Evolutionary conservation across 495 filamentous ascomycete species (phyloP).

Genomic region (Penicillium canariense): DNA sequence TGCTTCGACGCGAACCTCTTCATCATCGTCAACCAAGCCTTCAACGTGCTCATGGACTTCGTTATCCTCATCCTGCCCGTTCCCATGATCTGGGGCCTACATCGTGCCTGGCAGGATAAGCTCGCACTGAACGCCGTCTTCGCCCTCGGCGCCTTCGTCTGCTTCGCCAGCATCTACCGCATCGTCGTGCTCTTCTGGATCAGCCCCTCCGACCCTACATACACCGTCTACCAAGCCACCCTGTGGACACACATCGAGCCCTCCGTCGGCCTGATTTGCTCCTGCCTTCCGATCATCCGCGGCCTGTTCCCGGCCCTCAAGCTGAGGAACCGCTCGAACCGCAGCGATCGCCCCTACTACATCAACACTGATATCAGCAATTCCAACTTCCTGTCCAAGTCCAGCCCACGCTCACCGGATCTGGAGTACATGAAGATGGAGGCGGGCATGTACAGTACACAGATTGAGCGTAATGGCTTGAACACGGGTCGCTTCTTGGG

Average conservation of each 20-base stretch:
- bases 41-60: slow-evolving; percentile 47
- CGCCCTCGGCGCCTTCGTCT: slow-evolving; percentile 47
- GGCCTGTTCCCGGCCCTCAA: slow-evolving; percentile 48
- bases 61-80: slow-evolving; percentile 40
- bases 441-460: slow-evolving; percentile 16
- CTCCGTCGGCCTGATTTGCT: slow-evolving; percentile 54
- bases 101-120: slow-evolving; percentile 44
- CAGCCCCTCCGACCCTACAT: slow-evolving; percentile 41
- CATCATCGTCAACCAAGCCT: slow-evolving; percentile 43
- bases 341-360: slow-evolving; percentile 24
- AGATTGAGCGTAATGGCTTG: slow-evolving; percentile 9
- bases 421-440: slow-evolving; percentile 36
- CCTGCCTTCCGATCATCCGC: slow-evolving; percentile 56
- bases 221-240: slow-evolving; percentile 49
- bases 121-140: slow-evolving; percentile 48
- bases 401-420: slow-evolving; percentile 27
- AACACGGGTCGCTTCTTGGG: slow-evolving; percentile 7
- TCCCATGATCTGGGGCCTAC: slow-evolving; percentile 47
- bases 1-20: slow-evolving; percentile 40
- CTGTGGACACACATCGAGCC: slow-evolving; percentile 61
- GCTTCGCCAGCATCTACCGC: slow-evolving; percentile 49
- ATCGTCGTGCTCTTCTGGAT: slow-evolving; percentile 58
- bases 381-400: slow-evolving; percentile 27
- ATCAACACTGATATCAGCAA: slow-evolving; percentile 32
- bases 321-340: slow-evolving; percentile 22